Evolutionary conservation across 257 asterid genomes (phyloP).

Genomic region (Solanum piurae): DNA sequence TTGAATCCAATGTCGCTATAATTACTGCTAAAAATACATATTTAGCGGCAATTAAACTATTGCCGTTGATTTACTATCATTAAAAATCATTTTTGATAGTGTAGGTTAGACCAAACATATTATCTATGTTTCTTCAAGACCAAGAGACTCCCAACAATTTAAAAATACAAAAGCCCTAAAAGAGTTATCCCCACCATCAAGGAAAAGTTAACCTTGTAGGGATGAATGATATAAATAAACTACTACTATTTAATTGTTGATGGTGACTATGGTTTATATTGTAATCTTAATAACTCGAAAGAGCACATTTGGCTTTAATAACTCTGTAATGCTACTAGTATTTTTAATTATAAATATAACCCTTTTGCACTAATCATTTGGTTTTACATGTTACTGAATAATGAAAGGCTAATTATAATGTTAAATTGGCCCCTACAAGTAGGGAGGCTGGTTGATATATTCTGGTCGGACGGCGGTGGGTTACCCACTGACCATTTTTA

Average conservation of each 20-base stretch:
- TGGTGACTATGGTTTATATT: background rate
- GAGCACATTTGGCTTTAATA: background rate
- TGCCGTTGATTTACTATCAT: too few species aligned
- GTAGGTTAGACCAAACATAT: background rate
- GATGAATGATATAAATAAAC: background rate
- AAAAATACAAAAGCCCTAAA: background rate
- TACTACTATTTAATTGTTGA: background rate
- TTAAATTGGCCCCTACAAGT: slow-evolving; percentile 3
- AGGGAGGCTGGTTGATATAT: slow-evolving; percentile 1
- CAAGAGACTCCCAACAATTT: background rate
- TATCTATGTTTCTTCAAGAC: background rate
- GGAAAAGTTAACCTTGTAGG: slow-evolving; percentile 2
- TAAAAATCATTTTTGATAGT: too few species aligned
- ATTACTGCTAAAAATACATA: too few species aligned
- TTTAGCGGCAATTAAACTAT: too few species aligned
- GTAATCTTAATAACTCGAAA: background rate
- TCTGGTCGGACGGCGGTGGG: slow-evolving; percentile 2
- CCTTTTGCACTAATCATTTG: background rate
- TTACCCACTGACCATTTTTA: background rate
- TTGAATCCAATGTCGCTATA: background rate
- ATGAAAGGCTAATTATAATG: background rate
- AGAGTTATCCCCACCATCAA: background rate
- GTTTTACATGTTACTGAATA: slow-evolving; percentile 1
- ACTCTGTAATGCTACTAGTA: background rate
- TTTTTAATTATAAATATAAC: slow-evolving; percentile 3